Base-by-base conservation (phyloP, 169 alveolate species). In the Plasmodium knowlesi region DNA sequence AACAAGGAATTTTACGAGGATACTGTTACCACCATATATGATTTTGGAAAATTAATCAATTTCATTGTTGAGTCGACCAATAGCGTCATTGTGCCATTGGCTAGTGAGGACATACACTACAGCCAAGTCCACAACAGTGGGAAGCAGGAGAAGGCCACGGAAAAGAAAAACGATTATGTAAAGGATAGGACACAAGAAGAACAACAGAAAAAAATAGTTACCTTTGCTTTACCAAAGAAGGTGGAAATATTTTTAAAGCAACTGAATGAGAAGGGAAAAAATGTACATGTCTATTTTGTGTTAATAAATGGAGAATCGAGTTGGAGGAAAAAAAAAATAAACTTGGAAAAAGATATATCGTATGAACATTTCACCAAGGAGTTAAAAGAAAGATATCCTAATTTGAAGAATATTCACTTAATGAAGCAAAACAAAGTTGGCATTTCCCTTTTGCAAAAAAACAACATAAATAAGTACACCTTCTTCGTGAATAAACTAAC, bases 41-140 rank as follows among this genome's bases (percentile, higher is more conserved):
- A 85, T 39, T 85, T 73, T 74, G 78, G 73, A 28, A 85, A 76
- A 53, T 19, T 85, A 74, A 41, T 85, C 16, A 34, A 74, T 28
- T n/a, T 74, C n/a, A 85, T 85, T n/a, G 34, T 85, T n/a, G 84
- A 73, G 43, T 32, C 85, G 22, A 85, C 93, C 34, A 85, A 85
- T 39, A 85, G 79, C 25, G 30, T 85, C 79, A 85, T 85, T 46
- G 79, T 85, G 57, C 93, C 93, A 1, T 34, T 85, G 37, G 54
- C 50, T 1, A 25, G 16, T 50, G 93, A 74, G 14, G 93, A 85
- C 30, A 53, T 85, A 53, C 25, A 54, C 2, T 34, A 30, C 19
- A 14, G 30, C 19, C 28, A 72, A 6, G 19, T 3, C 10, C 19
- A 46, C 34, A 50, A 73, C 32, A 16, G 16, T 4, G 53, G 37